Conservation (phyloP, 129 eudicot genomes). For the Flaveria bidentis region DNA sequence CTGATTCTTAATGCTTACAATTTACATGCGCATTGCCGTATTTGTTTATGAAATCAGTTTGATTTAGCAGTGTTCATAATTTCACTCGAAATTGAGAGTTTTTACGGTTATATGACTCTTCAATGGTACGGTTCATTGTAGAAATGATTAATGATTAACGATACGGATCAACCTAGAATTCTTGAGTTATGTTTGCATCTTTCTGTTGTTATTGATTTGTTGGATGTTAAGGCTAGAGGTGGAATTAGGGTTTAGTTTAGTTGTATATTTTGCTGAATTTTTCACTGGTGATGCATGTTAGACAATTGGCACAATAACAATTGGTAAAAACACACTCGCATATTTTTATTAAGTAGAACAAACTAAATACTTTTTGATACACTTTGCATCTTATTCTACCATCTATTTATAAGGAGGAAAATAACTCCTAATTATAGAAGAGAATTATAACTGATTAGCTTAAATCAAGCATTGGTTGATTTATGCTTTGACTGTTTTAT, state of each 20-base stretch:
- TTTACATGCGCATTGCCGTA: background rate
- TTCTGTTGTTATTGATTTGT: background rate
- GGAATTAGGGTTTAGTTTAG: conserved; percentile 11
- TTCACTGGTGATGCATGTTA: background rate
- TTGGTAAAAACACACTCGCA: no score
- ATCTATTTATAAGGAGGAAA: no score
- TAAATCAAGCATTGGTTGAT: no score
- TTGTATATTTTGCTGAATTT: background rate
- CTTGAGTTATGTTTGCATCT: background rate
- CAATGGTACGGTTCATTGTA: background rate
- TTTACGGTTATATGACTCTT: background rate
- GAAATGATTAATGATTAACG: conserved; percentile 8
- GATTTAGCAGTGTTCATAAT: background rate
- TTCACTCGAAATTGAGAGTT: background rate
- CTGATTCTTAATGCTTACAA: background rate
- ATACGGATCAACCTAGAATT: background rate
- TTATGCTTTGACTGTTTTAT: no score
- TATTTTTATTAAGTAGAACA: no score
- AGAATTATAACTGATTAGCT: no score
- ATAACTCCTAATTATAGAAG: no score
- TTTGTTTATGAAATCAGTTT: background rate
- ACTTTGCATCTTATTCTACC: no score
- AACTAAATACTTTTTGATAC: no score
- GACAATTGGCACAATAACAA: no score
- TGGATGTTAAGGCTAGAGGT: background rate